Conservation (phyloP, 2,329 filamentous ascomycete genomes). For the Bipolaris oryzae region DNA sequence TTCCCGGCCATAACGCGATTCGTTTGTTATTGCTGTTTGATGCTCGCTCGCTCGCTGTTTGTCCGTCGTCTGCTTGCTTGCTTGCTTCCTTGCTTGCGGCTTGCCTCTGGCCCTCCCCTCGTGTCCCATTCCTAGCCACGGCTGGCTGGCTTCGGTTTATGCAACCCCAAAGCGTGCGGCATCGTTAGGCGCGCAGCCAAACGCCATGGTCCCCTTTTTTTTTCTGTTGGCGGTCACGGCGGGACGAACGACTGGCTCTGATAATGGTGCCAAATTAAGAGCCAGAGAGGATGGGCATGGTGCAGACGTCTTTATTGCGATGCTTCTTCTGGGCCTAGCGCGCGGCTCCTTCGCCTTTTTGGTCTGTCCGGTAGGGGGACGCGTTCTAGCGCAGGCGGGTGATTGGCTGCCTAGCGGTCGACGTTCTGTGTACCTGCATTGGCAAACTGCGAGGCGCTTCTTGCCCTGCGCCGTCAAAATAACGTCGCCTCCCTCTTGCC, state of each 20-base stretch:
- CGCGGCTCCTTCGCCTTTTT: slow-evolving; percentile 9
- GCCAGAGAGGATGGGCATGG: slow-evolving; percentile 17
- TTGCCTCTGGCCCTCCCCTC: no score
- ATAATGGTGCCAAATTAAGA: slow-evolving; percentile 10
- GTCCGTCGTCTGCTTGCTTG: background rate
- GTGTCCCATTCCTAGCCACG: no score
- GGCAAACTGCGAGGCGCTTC: slow-evolving; percentile 21
- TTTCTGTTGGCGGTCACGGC: background rate
- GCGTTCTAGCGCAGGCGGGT: slow-evolving; percentile 3
- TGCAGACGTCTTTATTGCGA: slow-evolving; percentile 16
- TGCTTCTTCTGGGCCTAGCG: slow-evolving; percentile 23
- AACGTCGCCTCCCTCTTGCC: slow-evolving; percentile 19
- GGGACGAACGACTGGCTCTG: background rate
- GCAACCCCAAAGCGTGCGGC: background rate
- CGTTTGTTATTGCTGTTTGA: slow-evolving; percentile 6
- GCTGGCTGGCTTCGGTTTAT: background rate
- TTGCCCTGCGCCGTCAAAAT: slow-evolving; percentile 30
- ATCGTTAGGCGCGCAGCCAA: background rate
- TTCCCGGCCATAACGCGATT: slow-evolving; percentile 5
- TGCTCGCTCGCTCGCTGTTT: background rate
- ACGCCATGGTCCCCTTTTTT: background rate
- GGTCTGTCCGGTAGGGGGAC: slow-evolving; percentile 6
- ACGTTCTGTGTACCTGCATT: slow-evolving; percentile 21
- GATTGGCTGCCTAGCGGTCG: slow-evolving; percentile 11
- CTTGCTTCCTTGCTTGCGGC: background rate